phyloP scores from a whole-genome alignment of 148 eudicot species.

The Spergularia bocconei region DNA sequence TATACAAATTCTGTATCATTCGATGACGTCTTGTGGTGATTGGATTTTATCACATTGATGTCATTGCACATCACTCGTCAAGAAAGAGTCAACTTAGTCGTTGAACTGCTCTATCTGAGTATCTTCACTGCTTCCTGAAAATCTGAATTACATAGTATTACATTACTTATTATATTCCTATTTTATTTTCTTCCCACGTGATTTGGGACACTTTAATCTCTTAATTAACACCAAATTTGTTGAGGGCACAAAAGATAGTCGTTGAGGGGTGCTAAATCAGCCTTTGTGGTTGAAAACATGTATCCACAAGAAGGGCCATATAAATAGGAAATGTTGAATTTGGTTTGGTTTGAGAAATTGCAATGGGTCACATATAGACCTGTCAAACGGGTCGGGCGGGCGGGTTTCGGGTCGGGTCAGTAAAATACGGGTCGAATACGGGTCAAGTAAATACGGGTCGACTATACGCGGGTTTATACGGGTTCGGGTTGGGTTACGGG shows the following conservation, averaged over 20 bases:
- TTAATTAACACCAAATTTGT: not conserved
- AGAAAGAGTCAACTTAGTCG: slow-evolving; percentile 23
- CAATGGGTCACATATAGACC: not conserved
- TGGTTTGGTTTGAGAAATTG: not conserved
- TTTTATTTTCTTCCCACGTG: not conserved
- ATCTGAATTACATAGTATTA: slow-evolving; percentile 6
- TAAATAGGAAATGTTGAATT: slow-evolving; percentile 1
- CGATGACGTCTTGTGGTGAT: no score
- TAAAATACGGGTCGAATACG: no score
- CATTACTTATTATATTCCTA: not conserved
- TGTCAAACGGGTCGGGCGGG: no score
- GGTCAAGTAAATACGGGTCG: no score
- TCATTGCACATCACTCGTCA: slow-evolving; percentile 14
- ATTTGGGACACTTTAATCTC: not conserved
- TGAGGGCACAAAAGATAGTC: not conserved
- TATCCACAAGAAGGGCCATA: slow-evolving; percentile 19
- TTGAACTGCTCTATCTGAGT: slow-evolving; percentile 28
- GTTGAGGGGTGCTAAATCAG: no score
- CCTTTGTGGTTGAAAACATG: slow-evolving; percentile 16
- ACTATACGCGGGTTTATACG: no score
- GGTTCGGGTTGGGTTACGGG: no score
- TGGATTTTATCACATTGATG: not conserved
- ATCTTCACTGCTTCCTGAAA: slow-evolving; percentile 4
- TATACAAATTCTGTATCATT: no score
- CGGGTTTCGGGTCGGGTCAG: no score